phyloP scores from a whole-genome alignment of 2,329 filamentous ascomycete genomes.

The Colletotrichum limetticola region DNA sequence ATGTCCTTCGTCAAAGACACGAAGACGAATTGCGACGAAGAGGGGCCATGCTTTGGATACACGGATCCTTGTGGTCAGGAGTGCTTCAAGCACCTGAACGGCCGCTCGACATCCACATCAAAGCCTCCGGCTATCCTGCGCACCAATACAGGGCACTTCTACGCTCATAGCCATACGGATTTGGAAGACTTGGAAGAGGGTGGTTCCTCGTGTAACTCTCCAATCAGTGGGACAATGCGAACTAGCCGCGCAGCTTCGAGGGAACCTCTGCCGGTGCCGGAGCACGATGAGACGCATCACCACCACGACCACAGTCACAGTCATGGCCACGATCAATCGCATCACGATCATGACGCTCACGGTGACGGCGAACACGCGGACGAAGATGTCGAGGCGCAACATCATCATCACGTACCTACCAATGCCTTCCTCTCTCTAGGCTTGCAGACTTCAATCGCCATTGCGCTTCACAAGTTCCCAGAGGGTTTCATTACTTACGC shows the following conservation, averaged over 20 bases:
- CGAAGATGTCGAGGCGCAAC: conserved; percentile 63
- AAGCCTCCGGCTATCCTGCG: conserved; percentile 52
- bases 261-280: conserved; percentile 44
- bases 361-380: conserved; percentile 42
- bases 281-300: conserved; percentile 38
- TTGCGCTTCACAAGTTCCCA: conserved; percentile 95
- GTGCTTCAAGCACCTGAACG: conserved; percentile 69
- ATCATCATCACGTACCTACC: conserved; percentile 94
- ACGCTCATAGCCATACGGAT: conserved; percentile 40
- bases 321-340: conserved; percentile 4
- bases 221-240: conserved; percentile 47
- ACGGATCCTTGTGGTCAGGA: conserved; percentile 74
- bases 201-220: conserved; percentile 42
- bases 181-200: conserved; percentile 45
- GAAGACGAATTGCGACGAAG: conserved; percentile 70
- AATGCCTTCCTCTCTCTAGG: conserved; percentile 95
- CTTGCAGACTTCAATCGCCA: conserved; percentile 95
- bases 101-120: conserved; percentile 47
- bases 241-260: conserved; percentile 53
- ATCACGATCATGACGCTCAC: conserved; percentile 37
- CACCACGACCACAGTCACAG: conserved; percentile 38
- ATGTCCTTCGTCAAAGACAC: conserved; percentile 74
- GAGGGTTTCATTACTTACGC: conserved; percentile 92
- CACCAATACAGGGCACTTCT: conserved; percentile 52
- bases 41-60: conserved; percentile 71